A percentile compares a stretch with the other conserved stretches of the same genome.
Conservation (phyloP, 2,329 filamentous ascomycete species). For the Talaromyces albobiverticillius region DNA sequence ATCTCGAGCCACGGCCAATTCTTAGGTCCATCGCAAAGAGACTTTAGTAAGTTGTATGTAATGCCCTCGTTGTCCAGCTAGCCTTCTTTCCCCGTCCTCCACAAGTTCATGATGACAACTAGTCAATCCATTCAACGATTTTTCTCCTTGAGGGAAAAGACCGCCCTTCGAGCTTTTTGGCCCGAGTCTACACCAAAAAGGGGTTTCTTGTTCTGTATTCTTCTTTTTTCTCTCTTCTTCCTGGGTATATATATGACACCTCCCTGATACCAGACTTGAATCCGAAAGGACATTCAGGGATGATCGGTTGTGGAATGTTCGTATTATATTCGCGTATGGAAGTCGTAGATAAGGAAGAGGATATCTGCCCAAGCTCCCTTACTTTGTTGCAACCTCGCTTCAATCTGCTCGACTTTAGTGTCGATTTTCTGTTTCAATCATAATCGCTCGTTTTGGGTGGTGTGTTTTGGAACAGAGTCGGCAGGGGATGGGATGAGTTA, state of each 20-base stretch:
- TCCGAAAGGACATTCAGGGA: conserved; percentile 26
- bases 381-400: conserved; percentile 6
- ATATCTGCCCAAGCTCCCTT: neutral
- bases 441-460: conserved; percentile 37
- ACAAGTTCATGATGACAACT: conserved; percentile 54
- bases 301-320: conserved; percentile 46
- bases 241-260: conserved; percentile 27
- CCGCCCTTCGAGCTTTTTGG: conserved; percentile 32
- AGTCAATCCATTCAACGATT: conserved; percentile 64
- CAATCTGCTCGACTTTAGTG: conserved; percentile 36
- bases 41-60: conserved; percentile 11
- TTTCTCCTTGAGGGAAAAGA: conserved; percentile 30
- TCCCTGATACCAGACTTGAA: conserved; percentile 46
- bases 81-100: neutral
- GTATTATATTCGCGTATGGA: conserved; percentile 20
- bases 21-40: neutral
- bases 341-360: conserved; percentile 13
- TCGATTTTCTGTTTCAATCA: conserved; percentile 22
- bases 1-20: neutral
- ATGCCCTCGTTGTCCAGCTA: conserved; percentile 1
- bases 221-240: conserved; percentile 20
- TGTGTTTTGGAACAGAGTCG: conserved; percentile 25
- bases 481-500: conserved; percentile 45
- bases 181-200: conserved; percentile 15
- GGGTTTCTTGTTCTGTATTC: neutral